Evolutionary conservation across 1,139 yeast genomes (phyloP).

Genomic region (Blastobotrys serpentis): DNA sequence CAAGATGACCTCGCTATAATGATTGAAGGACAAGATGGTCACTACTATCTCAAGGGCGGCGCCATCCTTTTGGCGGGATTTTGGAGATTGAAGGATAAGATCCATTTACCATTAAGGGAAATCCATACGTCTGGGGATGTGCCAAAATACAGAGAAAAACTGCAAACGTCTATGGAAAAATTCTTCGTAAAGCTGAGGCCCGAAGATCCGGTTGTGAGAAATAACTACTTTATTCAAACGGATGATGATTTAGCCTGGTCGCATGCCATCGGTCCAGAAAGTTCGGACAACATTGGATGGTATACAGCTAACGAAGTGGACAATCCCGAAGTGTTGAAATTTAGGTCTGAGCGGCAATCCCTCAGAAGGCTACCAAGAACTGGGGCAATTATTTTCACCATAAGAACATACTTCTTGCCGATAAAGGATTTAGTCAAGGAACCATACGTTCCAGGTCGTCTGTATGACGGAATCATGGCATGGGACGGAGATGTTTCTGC

Average conservation of each 20-base stretch:
- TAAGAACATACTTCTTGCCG: slow-evolving; percentile 54
- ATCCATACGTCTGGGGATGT: slow-evolving; percentile 55
- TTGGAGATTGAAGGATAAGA: slow-evolving; percentile 61
- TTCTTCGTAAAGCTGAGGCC: slow-evolving; percentile 56
- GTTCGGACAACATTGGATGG: slow-evolving; percentile 25
- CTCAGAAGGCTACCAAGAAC: slow-evolving; percentile 58
- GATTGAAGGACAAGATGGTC: slow-evolving; percentile 46
- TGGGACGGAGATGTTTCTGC: slow-evolving; percentile 17
- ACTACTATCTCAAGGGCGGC: slow-evolving; percentile 55
- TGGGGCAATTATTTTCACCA: slow-evolving; percentile 55
- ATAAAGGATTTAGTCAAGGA: slow-evolving; percentile 13
- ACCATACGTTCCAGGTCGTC: slow-evolving; percentile 16
- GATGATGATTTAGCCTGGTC: slow-evolving; percentile 68
- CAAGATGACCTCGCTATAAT: slow-evolving; percentile 70
- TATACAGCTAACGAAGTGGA: slow-evolving; percentile 11
- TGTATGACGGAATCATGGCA: slow-evolving; percentile 13
- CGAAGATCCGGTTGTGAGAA: slow-evolving; percentile 59
- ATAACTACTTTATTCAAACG: slow-evolving; percentile 65
- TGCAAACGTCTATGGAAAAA: slow-evolving; percentile 63
- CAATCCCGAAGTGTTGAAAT: slow-evolving; percentile 18
- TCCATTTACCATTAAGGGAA: slow-evolving; percentile 25
- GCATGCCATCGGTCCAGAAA: slow-evolving; percentile 49
- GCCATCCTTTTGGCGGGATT: slow-evolving; percentile 54
- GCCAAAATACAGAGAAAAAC: slow-evolving; percentile 55
- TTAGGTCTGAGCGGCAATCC: slow-evolving; percentile 62